Evolutionary conservation across 164 flowering plant species (phyloP).

Genomic region (Tetracentron sinense): DNA sequence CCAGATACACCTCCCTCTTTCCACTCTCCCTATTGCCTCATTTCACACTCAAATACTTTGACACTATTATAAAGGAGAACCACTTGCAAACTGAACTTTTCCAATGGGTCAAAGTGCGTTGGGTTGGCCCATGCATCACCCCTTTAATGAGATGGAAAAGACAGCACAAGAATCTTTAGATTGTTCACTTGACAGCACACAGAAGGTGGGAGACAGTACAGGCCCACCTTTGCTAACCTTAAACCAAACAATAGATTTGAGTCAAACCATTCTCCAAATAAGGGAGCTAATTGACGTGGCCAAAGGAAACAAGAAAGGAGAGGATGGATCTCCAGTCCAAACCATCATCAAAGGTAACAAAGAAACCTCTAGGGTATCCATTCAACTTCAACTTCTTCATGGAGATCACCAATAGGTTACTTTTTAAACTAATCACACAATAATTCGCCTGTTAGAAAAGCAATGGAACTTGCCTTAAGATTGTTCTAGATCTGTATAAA

Average conservation of each 20-base stretch:
- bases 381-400: not conserved
- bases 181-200: conserved; percentile 4
- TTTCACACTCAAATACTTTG: not conserved
- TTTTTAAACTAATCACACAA: not conserved
- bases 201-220: conserved; percentile 28
- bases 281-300: conserved; percentile 1
- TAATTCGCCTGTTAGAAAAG: not conserved
- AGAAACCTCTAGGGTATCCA: not conserved
- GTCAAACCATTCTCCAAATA: conserved; percentile 11
- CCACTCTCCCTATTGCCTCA: not conserved
- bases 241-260: conserved; percentile 16
- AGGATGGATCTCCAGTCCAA: not conserved
- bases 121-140: conserved; percentile 12
- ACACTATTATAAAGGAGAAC: conserved; percentile 8
- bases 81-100: conserved; percentile 5
- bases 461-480: not conserved
- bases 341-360: not conserved
- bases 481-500: too few species aligned
- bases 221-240: conserved; percentile 25
- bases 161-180: conserved; percentile 23
- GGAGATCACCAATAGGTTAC: not conserved
- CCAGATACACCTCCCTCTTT: not conserved
- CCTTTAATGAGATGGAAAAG: conserved; percentile 29
- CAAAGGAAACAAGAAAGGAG: not conserved
- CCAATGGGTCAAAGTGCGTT: conserved; percentile 13